A percentile compares a stretch with the other conserved stretches of the same genome.
Evolutionary conservation across 2,329 filamentous ascomycete genomes (phyloP).

Genomic region (Beauveria sp.): DNA sequence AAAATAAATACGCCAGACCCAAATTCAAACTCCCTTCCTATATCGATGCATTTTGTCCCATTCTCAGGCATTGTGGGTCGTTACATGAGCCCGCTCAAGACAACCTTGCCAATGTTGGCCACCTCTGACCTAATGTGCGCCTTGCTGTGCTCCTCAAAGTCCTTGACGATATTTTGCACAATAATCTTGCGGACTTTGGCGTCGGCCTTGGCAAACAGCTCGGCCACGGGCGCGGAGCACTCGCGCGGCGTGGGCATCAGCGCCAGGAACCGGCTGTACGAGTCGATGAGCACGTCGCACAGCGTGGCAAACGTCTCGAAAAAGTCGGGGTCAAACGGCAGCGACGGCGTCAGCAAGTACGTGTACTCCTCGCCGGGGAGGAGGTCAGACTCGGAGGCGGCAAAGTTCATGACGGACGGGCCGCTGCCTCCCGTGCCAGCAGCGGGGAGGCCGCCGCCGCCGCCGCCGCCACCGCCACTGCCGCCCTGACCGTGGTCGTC

Average conservation of each 20-base stretch:
- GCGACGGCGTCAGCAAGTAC: slow-evolving; percentile 78
- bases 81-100: slow-evolving; percentile 76
- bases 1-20: background rate
- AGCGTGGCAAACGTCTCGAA: slow-evolving; percentile 93
- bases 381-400: slow-evolving; percentile 55
- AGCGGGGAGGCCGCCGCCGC: slow-evolving; percentile 22
- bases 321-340: slow-evolving; percentile 96
- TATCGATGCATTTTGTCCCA: background rate
- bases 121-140: slow-evolving; percentile 72
- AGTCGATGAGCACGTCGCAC: slow-evolving; percentile 91
- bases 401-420: slow-evolving; percentile 47
- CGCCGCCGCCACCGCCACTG: slow-evolving; percentile 12
- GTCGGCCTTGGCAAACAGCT: slow-evolving; percentile 87
- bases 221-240: slow-evolving; percentile 63
- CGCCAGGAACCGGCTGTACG: slow-evolving; percentile 70
- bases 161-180: slow-evolving; percentile 75
- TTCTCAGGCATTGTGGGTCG: background rate
- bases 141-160: slow-evolving; percentile 85
- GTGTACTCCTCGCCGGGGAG: slow-evolving; percentile 81
- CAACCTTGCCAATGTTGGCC: slow-evolving; percentile 77
- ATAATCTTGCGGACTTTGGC: slow-evolving; percentile 80
- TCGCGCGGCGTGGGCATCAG: slow-evolving; percentile 69
- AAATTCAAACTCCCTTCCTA: background rate
- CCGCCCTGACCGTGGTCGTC: slow-evolving; percentile 18
- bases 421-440: slow-evolving; percentile 26